Conservation (phyloP, 192 early-diverging fungal species). For the Coemansia sp. region DNA sequence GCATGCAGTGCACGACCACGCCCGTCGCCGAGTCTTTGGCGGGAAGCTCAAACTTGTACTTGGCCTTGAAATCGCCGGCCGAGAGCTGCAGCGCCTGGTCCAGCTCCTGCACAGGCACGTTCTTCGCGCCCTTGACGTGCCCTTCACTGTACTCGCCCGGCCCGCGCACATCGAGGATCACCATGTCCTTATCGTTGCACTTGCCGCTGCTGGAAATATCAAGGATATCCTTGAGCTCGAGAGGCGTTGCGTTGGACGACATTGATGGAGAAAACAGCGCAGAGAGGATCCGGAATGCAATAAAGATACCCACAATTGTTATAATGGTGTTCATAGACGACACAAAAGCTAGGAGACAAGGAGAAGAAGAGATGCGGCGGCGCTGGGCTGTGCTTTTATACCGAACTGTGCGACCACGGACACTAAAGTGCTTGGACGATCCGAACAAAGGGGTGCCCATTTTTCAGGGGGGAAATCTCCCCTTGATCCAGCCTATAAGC, state of each 20-base stretch:
- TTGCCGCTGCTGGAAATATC: slow-evolving; percentile 15
- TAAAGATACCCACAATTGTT: slow-evolving; percentile 2
- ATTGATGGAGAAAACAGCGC: slow-evolving; percentile 17
- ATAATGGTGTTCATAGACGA: slow-evolving; percentile 14
- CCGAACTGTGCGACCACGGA: too few relatives aligned
- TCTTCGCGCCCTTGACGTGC: slow-evolving; percentile 16
- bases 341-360: neutral
- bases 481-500: too few relatives aligned
- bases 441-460: too few relatives aligned
- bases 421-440: too few relatives aligned
- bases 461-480: too few relatives aligned
- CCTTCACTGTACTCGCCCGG: slow-evolving; percentile 17
- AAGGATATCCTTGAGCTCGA: slow-evolving; percentile 11
- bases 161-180: slow-evolving; percentile 33
- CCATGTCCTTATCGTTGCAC: slow-evolving; percentile 2
- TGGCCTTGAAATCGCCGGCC: slow-evolving; percentile 4
- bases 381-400: too few relatives aligned
- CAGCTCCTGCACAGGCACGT: slow-evolving; percentile 26
- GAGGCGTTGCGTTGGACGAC: slow-evolving; percentile 11
- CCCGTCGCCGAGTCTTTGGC: slow-evolving; percentile 1
- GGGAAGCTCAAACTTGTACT: slow-evolving; percentile 26
- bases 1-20: slow-evolving; percentile 27
- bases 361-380: too few relatives aligned
- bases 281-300: slow-evolving; percentile 9
- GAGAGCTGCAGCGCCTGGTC: slow-evolving; percentile 13